Evolutionary conservation across 192 early-diverging fungal species (phyloP), one percentile per base, ranked within the genome.

Genomic region (Allomyces javanicus): DNA sequence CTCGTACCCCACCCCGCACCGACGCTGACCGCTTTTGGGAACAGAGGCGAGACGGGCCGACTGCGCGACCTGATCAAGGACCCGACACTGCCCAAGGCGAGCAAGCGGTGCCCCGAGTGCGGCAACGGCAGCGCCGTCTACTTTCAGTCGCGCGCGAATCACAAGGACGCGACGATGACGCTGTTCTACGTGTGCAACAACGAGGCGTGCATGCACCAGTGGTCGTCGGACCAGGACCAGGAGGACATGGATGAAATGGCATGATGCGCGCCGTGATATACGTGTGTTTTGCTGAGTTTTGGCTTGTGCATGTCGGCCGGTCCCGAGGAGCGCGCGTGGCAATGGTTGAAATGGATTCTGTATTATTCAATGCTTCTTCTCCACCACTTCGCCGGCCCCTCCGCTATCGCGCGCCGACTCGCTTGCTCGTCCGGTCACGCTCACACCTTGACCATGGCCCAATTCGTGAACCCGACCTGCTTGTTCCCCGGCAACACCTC

Each of bases 171-270:
- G 4, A 85, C 84, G 24, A 89, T 91, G 89, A 85, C 81, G 23
- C 70, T 91, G 23, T 91, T 85, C 71, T 91, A 89, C 65, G 87
- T 87, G 12, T 91, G 89, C 68, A 79, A 80, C 65, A 83, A 84
- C 73, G 70, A 67, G 63, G 71, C 71, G 9, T 89, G 89, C 68
- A 79, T 82, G 55, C 80, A 88, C 73, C 83, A 86, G 65, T 90
- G 89, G 89, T 74, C 78, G 61, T 76, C 75, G 12, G 72, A 64
- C 67, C 14, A 14, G 25, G 23, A 12, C 45, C 50, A 14, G 11
- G 44, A 26, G 45, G 62, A 67, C 23, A 63, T 24, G 40, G 64
- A 44, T 23, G 71, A 33, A 25, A 64, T 5, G 23, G 44, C 10
- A 43, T 23, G 33, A 40, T 40, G 33, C 33, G 33, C 33, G 33